Conservation (phyloP, 768 basidiomycete species). For the Suillus subalutaceus region DNA sequence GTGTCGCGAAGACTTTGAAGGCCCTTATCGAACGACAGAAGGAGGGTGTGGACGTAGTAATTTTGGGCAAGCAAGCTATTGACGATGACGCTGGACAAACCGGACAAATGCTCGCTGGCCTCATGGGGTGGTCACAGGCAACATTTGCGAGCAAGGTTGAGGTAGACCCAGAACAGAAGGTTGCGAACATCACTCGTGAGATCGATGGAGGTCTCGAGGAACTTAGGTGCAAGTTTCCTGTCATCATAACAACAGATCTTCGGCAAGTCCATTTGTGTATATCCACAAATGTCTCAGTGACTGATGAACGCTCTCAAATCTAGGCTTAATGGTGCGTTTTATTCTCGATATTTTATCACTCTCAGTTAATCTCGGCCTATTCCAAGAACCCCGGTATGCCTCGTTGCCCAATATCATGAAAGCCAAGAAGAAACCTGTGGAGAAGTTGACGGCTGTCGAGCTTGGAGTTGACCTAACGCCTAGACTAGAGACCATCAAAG, state of each 20-base stretch:
- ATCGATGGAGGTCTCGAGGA: constrained; percentile 94
- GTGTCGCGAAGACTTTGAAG: constrained; percentile 83
- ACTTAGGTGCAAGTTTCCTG: constrained; percentile 75
- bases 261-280: constrained; percentile 53
- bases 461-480: constrained; percentile 85
- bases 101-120: constrained; percentile 95
- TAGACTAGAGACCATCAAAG: constrained; percentile 81
- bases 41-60: constrained; percentile 78
- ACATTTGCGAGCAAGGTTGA: constrained; percentile 92
- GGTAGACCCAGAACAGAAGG: constrained; percentile 62
- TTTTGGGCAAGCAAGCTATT: constrained; percentile 97
- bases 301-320: constrained; percentile 8
- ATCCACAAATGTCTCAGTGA: background rate
- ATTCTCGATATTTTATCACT: background rate
- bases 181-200: constrained; percentile 79
- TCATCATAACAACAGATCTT: constrained; percentile 91
- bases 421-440: constrained; percentile 98
- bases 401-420: constrained; percentile 98
- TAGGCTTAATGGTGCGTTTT: constrained; percentile 70
- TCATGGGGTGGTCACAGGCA: constrained; percentile 91
- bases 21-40: constrained; percentile 70
- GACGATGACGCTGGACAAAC: constrained; percentile 97
- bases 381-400: constrained; percentile 90
- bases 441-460: constrained; percentile 78
- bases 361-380: constrained; percentile 8